Base-by-base conservation (phyloP, 805 yeast species). In the Wickerhamomyces hampshirensis region DNA sequence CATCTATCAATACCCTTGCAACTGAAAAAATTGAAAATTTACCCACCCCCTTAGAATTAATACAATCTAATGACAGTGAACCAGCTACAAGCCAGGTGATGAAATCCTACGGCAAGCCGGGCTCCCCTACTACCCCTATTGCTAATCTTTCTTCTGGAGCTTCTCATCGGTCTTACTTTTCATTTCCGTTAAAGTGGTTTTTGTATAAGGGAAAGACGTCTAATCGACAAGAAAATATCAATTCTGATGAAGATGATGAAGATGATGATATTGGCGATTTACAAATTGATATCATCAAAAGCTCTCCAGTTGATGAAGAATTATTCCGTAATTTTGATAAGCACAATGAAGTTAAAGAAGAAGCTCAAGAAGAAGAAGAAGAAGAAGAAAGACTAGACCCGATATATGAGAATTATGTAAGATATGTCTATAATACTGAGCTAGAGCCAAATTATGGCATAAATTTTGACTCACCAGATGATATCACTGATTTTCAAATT, bases 381-480 rank as follows among this genome's bases (percentile, higher is more conserved):
- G 21, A 27, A 5, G 31, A 14, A 7, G 18, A 24, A n/a, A 23
- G 5, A 9, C n/a, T 28, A 8, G 47, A 43, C 34, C 37, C 40
- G 4, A 30, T 43, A 2, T 38, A 40, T 21, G 39, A 40, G 6
- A 36, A 35, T 17, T 43, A 41, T 30, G 35, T 43, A n/a, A 34
- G 28, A 14, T 41, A 43, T 14, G 28, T 40, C 10, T 32, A 34
- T 23, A 24, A 23, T 29, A 18, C 31, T n/a, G 14, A 23, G 6
- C 11, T 21, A 11, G 24, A 21, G 7, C 11, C 24, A 21, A 11
- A 11, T 21, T 7, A 8, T 21, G 24, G 11, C 11, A 7, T 21
- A 8, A 11, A 21, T 21, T 11, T 21, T 11, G 24, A 8, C 7
- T 21, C 24, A 11, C 24, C 24, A 8, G 24, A 21, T 21, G 24